Conservation (phyloP, 495 filamentous ascomycete species). For the Haplographium delicatum region DNA sequence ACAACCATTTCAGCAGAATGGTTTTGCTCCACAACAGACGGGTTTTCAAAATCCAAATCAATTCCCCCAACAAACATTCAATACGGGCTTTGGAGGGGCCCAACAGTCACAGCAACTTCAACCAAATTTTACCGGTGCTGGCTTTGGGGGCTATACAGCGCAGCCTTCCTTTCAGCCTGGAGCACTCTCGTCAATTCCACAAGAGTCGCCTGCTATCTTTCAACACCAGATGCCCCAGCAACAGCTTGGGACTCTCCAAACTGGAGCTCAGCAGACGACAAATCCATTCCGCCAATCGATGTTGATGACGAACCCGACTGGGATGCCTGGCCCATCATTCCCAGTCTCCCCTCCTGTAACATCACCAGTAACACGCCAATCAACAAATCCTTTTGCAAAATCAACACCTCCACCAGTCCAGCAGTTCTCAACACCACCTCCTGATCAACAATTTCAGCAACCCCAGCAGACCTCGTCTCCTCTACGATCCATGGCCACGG, state of each 20-base stretch:
- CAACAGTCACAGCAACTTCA: slow-evolving; percentile 54
- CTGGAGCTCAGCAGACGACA: slow-evolving; percentile 47
- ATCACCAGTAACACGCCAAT: slow-evolving; percentile 53
- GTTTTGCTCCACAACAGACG: slow-evolving; percentile 27
- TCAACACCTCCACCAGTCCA: slow-evolving; percentile 42
- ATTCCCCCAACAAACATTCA: slow-evolving; percentile 32
- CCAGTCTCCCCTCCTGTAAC: slow-evolving; percentile 28
- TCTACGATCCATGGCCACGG: slow-evolving; percentile 57
- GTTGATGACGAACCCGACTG: slow-evolving; percentile 45
- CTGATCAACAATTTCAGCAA: slow-evolving; percentile 42
- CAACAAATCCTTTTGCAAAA: slow-evolving; percentile 83
- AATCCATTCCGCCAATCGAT: slow-evolving; percentile 90
- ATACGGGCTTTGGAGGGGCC: slow-evolving; percentile 36
- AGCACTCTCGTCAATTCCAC: slow-evolving; percentile 56
- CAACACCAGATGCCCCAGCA: slow-evolving; percentile 28
- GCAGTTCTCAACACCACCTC: slow-evolving; percentile 41
- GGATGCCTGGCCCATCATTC: slow-evolving; percentile 21
- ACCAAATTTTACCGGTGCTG: slow-evolving; percentile 65
- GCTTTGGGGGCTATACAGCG: slow-evolving; percentile 81
- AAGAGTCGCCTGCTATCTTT: slow-evolving; percentile 45
- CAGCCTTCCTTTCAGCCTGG: slow-evolving; percentile 52
- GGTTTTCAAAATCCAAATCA: slow-evolving; percentile 44
- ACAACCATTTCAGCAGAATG: slow-evolving; percentile 28
- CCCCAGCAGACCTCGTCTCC: slow-evolving; percentile 26
- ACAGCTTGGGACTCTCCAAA: slow-evolving; percentile 17